These are phyloP conservation scores for Cladosporium colombiae DNA, from an alignment of 2,329 filamentous ascomycete genomes.

Conservation along the genomic window DNA sequence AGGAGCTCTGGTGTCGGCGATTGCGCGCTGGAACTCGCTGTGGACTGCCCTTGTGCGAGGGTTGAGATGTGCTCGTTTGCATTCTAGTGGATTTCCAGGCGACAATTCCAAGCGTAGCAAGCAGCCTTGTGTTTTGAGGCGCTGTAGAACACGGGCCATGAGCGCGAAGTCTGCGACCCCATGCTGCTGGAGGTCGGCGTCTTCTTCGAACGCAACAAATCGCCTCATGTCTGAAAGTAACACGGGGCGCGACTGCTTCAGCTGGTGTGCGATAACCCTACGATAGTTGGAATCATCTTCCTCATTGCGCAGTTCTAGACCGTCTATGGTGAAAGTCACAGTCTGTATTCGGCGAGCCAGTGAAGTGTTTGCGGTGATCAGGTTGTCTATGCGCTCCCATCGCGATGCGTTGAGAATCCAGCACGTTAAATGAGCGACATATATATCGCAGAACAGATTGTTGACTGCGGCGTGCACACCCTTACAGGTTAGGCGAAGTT, in stretches of 20 bases:
- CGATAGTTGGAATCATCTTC: not conserved
- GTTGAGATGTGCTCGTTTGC: not conserved
- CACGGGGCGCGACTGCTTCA: not conserved
- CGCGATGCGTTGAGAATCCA: not conserved
- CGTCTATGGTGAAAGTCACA: not conserved
- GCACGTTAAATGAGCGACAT: not conserved
- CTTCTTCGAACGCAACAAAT: not conserved
- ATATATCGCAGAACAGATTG: not conserved
- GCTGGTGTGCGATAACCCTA: not conserved
- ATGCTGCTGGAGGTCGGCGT: not conserved
- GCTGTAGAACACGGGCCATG: not conserved
- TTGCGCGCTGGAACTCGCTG: not conserved
- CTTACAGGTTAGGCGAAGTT: not conserved
- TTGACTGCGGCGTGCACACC: not conserved
- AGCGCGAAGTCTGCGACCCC: not conserved
- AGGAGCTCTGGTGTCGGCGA: not conserved
- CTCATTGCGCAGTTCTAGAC: not conserved
- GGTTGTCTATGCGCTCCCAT: not conserved
- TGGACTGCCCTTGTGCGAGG: not conserved
- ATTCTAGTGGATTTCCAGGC: not conserved
- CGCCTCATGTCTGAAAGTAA: not conserved
- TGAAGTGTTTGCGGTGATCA: not conserved
- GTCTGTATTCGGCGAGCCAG: not conserved
- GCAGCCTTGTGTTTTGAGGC: not conserved
- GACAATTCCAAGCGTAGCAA: not conserved